phyloP scores from a whole-genome alignment of 2,329 filamentous ascomycete species.

The Ilyonectria mors-panacis region DNA sequence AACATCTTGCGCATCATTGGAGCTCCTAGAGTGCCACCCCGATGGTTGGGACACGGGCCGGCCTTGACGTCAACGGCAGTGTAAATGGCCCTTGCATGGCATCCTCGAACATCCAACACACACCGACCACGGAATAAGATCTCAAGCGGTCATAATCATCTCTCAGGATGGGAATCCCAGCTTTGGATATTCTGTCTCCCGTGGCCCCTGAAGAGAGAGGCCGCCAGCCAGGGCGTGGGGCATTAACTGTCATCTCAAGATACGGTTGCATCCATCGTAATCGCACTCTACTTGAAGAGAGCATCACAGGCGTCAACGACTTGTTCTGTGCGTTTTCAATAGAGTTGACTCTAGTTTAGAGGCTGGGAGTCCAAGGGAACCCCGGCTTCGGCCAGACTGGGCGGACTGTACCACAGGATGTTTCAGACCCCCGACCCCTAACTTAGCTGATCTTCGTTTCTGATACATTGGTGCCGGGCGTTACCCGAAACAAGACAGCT shows the following conservation, averaged over 20 bases:
- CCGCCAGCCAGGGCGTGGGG: background rate
- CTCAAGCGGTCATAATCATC: background rate
- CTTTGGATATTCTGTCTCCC: background rate
- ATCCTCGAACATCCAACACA: background rate
- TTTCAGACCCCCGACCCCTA: conserved; percentile 18
- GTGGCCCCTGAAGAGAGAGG: background rate
- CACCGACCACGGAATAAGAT: background rate
- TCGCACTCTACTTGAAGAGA: conserved; percentile 16
- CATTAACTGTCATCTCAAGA: conserved; percentile 20
- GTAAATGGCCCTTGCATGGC: background rate
- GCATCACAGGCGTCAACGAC: conserved; percentile 6
- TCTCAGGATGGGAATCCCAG: background rate
- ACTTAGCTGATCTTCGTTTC: conserved; percentile 19
- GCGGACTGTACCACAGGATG: conserved; percentile 1
- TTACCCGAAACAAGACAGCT: conserved; percentile 5
- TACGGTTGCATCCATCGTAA: conserved; percentile 12
- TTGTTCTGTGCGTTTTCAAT: background rate
- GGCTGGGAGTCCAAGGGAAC: background rate
- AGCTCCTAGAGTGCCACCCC: background rate
- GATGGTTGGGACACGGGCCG: background rate
- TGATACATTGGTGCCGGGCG: conserved; percentile 22
- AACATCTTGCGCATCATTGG: too few relatives aligned
- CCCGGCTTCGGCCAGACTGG: background rate
- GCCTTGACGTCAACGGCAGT: background rate
- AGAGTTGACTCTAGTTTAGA: background rate